Percentiles rank a stretch among this genome's conserved stretches.
These are phyloP conservation scores for Galerina marginata DNA, from an alignment of 768 basidiomycete genomes.

Conservation along the genomic window DNA sequence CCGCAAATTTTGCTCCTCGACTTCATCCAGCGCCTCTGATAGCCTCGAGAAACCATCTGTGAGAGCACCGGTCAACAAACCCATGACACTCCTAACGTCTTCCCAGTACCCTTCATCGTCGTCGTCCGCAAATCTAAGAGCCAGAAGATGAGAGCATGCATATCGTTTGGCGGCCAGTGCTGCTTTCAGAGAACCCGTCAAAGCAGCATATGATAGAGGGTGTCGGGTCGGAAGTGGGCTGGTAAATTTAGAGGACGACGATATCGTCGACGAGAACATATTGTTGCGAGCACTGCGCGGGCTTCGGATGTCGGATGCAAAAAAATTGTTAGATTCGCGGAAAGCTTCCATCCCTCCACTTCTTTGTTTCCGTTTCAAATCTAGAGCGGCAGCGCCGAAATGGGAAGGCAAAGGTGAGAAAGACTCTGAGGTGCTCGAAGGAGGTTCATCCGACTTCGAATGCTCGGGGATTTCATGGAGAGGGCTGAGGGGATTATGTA, in stretches of 20 bases:
- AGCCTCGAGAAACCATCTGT: constrained; percentile 68
- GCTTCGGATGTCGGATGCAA: constrained; percentile 36
- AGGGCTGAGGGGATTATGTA: constrained; percentile 19
- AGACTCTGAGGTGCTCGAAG: constrained; percentile 17
- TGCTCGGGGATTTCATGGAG: constrained; percentile 26
- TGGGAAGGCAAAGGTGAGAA: constrained; percentile 28
- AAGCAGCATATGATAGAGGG: constrained; percentile 67
- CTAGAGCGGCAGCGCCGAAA: constrained; percentile 70
- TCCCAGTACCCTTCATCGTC: constrained; percentile 87
- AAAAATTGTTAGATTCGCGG: constrained; percentile 36
- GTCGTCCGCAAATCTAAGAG: constrained; percentile 72
- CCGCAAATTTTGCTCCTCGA: constrained; percentile 55
- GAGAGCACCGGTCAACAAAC: constrained; percentile 68
- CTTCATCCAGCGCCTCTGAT: constrained; percentile 64
- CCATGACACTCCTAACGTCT: constrained; percentile 78
- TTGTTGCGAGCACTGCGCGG: constrained; percentile 35
- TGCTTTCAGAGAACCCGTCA: constrained; percentile 65
- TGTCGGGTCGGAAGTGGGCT: constrained; percentile 64
- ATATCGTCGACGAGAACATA: constrained; percentile 37
- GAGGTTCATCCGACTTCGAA: constrained; percentile 32
- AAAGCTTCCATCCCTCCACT: constrained; percentile 56
- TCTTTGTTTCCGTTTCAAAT: constrained; percentile 59
- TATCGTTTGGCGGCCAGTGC: constrained; percentile 77
- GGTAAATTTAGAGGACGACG: constrained; percentile 67
- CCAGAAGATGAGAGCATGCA: constrained; percentile 79